phyloP scores from a whole-genome alignment of 768 basidiomycete species.

The Udeniomyces megalosporus region DNA sequence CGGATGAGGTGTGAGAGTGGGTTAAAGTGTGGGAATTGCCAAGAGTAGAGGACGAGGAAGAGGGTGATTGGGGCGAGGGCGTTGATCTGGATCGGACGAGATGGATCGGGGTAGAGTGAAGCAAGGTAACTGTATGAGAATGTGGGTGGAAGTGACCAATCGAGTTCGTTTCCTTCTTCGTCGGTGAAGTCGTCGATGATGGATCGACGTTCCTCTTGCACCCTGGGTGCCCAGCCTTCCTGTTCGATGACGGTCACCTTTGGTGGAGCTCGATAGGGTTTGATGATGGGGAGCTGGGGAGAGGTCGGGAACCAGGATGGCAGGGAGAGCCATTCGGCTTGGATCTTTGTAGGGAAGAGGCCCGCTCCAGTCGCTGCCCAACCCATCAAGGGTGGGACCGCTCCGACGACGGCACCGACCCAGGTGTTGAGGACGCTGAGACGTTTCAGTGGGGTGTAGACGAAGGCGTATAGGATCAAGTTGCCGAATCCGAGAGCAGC shows the following conservation, averaged over 20 bases:
- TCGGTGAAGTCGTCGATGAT: neutral
- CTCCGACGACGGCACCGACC: conserved; percentile 87
- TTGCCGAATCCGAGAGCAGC: conserved; percentile 70
- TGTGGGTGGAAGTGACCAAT: conserved; percentile 14
- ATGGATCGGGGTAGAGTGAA: conserved; percentile 8
- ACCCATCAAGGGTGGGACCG: conserved; percentile 86
- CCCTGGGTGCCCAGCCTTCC: conserved; percentile 4
- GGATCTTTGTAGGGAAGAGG: conserved; percentile 46
- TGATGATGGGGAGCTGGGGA: neutral
- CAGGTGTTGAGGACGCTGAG: conserved; percentile 72
- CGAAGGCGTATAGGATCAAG: conserved; percentile 72
- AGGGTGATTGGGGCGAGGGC: conserved; percentile 65
- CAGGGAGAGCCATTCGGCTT: conserved; percentile 46
- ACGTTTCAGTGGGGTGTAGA: conserved; percentile 87
- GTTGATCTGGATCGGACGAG: conserved; percentile 31
- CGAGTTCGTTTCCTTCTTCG: conserved; percentile 5
- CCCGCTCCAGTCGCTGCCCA: conserved; percentile 89
- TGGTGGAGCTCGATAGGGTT: neutral
- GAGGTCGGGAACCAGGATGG: conserved; percentile 22
- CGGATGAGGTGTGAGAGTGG: conserved; percentile 74
- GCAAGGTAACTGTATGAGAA: conserved; percentile 27
- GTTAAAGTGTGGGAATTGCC: conserved; percentile 99
- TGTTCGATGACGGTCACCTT: neutral
- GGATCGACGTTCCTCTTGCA: neutral
- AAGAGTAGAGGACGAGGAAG: conserved; percentile 73